phyloP scores from a whole-genome alignment of 2,329 filamentous ascomycete genomes.

The Penicillium griseofulvum region DNA sequence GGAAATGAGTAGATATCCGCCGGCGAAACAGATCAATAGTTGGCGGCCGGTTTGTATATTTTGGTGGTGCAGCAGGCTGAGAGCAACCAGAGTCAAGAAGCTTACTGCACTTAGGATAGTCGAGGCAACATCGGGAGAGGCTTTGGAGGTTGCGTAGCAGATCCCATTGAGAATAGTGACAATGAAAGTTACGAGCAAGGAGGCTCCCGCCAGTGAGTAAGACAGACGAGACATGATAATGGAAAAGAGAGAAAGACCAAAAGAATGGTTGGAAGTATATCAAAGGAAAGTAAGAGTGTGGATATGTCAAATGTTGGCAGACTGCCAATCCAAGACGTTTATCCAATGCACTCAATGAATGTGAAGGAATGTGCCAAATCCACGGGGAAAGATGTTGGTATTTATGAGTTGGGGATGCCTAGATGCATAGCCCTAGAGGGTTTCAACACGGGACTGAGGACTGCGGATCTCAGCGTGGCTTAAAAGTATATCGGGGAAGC shows the following conservation, averaged over 20 bases:
- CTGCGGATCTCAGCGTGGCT: conserved; percentile 14
- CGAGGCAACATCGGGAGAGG: conserved; percentile 23
- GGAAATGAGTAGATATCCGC: conserved; percentile 28
- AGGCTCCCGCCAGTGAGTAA: conserved; percentile 27
- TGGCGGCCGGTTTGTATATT: conserved; percentile 14
- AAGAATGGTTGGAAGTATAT: neutral
- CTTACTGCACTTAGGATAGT: conserved; percentile 27
- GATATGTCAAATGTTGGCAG: conserved; percentile 6
- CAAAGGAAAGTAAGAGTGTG: neutral
- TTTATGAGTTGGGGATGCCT: conserved; percentile 18
- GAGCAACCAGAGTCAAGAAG: conserved; percentile 25
- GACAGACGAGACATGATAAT: conserved; percentile 18
- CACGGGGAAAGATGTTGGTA: conserved; percentile 7
- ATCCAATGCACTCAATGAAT: conserved; percentile 8
- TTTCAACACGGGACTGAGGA: conserved; percentile 16
- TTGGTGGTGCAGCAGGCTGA: conserved; percentile 19
- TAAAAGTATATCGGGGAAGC: conserved; percentile 17
- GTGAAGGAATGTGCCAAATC: neutral
- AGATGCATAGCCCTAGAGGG: neutral
- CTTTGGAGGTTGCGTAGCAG: conserved; percentile 24
- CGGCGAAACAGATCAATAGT: conserved; percentile 15
- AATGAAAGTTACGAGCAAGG: conserved; percentile 25
- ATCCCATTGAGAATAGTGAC: conserved; percentile 31
- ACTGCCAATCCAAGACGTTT: conserved; percentile 8
- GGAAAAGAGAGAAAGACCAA: conserved; percentile 1